phyloP scores from a whole-genome alignment of 768 basidiomycete species.

The Trametes maxima region DNA sequence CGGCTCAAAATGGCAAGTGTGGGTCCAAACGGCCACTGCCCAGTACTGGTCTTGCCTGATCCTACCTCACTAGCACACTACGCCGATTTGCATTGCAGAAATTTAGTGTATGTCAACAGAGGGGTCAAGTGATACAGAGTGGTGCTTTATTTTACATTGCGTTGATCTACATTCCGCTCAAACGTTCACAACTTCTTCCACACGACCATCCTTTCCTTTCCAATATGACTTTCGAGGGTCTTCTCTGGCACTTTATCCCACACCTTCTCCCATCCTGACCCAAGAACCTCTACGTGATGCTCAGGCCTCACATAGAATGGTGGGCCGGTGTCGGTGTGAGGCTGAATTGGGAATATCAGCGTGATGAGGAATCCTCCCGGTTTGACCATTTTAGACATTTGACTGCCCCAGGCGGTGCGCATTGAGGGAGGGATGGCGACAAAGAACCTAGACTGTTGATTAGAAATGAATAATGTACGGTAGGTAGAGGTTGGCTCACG shows the following conservation, averaged over 20 bases:
- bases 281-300: conserved; percentile 55
- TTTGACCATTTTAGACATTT: conserved; percentile 58
- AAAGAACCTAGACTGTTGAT: conserved; percentile 54
- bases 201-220: conserved; percentile 54
- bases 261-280: conserved; percentile 53
- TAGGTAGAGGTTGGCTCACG: conserved; percentile 35
- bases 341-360: conserved; percentile 55
- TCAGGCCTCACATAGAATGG: conserved; percentile 63
- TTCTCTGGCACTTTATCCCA: conserved; percentile 51
- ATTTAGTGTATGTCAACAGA: too few relatives aligned
- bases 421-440: conserved; percentile 63
- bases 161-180: neutral
- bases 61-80: too few relatives aligned
- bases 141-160: too few relatives aligned
- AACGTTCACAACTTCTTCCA: conserved; percentile 43
- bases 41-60: too few relatives aligned
- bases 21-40: too few relatives aligned
- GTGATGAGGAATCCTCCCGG: conserved; percentile 66
- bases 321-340: conserved; percentile 51
- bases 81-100: too few relatives aligned
- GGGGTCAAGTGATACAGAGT: too few relatives aligned
- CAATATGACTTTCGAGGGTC: conserved; percentile 44
- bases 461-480: too few relatives aligned
- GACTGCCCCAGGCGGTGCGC: conserved; percentile 57
- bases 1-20: neutral